A percentile compares a stretch with the other conserved stretches of the same genome.
phyloP scores from a whole-genome alignment of 805 yeast species.

The Candida vartiovaarae region DNA sequence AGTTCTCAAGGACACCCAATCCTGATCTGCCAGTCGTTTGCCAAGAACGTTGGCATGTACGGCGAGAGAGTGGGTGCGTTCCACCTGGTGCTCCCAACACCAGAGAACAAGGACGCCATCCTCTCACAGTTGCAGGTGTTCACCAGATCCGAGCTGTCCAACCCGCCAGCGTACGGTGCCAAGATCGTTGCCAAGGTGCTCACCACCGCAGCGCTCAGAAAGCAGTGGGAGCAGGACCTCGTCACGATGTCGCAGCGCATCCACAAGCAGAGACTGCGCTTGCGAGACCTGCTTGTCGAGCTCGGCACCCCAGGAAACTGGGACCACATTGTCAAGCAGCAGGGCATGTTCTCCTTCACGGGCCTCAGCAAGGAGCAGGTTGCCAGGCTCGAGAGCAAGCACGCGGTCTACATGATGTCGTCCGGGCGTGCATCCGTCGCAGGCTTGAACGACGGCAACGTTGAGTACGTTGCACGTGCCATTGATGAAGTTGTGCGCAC shows the following conservation, averaged over 20 bases:
- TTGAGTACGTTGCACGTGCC: slow-evolving; percentile 70
- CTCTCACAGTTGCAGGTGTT: slow-evolving; percentile 68
- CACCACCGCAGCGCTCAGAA: slow-evolving; percentile 54
- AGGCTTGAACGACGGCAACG: slow-evolving; percentile 77
- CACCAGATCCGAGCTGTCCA: slow-evolving; percentile 81
- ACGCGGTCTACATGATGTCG: slow-evolving; percentile 72
- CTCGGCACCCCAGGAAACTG: slow-evolving; percentile 83
- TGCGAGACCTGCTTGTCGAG: slow-evolving; percentile 52
- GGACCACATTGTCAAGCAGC: slow-evolving; percentile 86
- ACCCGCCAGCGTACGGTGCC: slow-evolving; percentile 95
- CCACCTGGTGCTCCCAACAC: slow-evolving; percentile 55
- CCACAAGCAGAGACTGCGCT: slow-evolving; percentile 62
- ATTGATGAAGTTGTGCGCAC: slow-evolving; percentile 67
- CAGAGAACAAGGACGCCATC: slow-evolving; percentile 47
- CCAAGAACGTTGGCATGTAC: slow-evolving; percentile 93
- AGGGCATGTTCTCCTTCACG: slow-evolving; percentile 96
- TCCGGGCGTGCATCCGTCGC: slow-evolving; percentile 93
- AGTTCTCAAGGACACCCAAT: slow-evolving; percentile 43
- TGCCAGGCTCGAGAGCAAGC: slow-evolving; percentile 63
- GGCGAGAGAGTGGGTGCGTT: slow-evolving; percentile 97
- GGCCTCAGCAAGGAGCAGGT: slow-evolving; percentile 78
- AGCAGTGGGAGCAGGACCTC: slow-evolving; percentile 82
- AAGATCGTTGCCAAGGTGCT: slow-evolving; percentile 77
- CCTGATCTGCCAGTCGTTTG: slow-evolving; percentile 88
- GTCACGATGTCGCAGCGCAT: slow-evolving; percentile 84